Base-by-base conservation (phyloP, 148 eudicot genomes). In the Fallopia convolvulus region DNA sequence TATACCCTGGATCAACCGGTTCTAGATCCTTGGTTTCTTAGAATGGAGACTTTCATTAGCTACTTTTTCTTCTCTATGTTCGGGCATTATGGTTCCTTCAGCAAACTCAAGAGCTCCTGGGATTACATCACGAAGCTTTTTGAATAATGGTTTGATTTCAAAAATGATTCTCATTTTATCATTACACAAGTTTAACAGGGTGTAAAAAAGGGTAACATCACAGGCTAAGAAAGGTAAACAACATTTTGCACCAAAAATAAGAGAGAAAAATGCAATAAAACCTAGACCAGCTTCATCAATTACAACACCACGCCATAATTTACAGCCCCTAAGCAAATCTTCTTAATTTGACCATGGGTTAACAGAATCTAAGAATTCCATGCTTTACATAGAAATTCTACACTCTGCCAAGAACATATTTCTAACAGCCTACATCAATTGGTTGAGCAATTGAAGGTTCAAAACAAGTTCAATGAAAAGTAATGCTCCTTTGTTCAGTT, bases 281-380 rank as follows among this genome's bases (percentile, higher is more conserved):
- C 72, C 72, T 68, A 68, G 8, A 36, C 44, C 68, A 68, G 72
- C 72, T 66, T 36, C 71, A 66, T 33, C 6, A 68, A 39, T 36
- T 68, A 68, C 44, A 68, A 68, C 18, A 68, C 15, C 68, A 61
- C 36, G 12, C 68, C 42, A 36, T 6, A 33, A 68, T 68, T 68
- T 68, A 68, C 72, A 68, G 72, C 72, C 72, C 72, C 44, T 33
- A 36, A 33, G 36, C 70, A 63, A 63, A 15, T 36, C n/a, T 36
- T 39, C 72, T 68, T 14, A 68, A 17, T 17, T 9, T 68, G 72
- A 17, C 72, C 72, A 33, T 68, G 46, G 21, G n/a, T 68, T 33
- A 36, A 68, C 8, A 68, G 21, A 68, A 36, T 68, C 72, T 36
- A 17, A 68, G 47, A 36, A 23, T 17, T 32, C 1, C 42, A 68